A percentile compares a stretch with the other conserved stretches of the same genome.
Conservation (phyloP, 1,139 yeast species). For the Pichiaceae sp. region DNA sequence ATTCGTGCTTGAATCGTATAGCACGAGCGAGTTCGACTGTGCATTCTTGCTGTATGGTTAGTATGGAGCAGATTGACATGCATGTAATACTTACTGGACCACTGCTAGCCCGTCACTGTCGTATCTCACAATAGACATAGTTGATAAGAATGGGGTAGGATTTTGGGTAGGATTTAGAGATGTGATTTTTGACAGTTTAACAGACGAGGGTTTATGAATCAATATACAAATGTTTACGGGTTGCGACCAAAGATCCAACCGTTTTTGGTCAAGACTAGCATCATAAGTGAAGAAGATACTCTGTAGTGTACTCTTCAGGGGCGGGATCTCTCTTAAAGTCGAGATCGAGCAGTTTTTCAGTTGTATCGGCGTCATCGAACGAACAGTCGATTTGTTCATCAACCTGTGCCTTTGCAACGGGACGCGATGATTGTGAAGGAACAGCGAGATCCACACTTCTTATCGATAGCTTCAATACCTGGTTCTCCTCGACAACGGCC, state of each 20-base stretch:
- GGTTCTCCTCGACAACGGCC: background rate
- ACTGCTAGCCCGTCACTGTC: slow-evolving; percentile 6
- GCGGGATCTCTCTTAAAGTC: background rate
- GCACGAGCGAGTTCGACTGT: slow-evolving; percentile 33
- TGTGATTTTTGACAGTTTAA: too few species aligned
- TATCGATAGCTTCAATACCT: background rate
- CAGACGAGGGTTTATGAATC: too few species aligned
- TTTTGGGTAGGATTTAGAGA: too few species aligned
- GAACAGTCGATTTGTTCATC: too few species aligned
- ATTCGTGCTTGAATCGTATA: slow-evolving; percentile 35
- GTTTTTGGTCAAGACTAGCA: too few species aligned
- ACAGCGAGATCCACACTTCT: background rate
- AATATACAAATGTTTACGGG: too few species aligned
- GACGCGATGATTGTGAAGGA: background rate
- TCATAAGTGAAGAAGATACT: background rate
- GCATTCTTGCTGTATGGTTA: slow-evolving; percentile 23
- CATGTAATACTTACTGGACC: slow-evolving; percentile 9
- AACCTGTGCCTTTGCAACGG: too few species aligned
- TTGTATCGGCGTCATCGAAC: background rate
- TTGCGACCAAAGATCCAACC: too few species aligned
- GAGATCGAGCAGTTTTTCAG: background rate
- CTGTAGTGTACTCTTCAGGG: background rate
- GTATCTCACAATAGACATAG: slow-evolving; percentile 10
- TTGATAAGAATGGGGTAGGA: background rate
- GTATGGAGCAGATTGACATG: slow-evolving; percentile 1